Percentiles rank a stretch among this genome's conserved stretches.
These are phyloP conservation scores for Glebionis coronaria DNA, from an alignment of 129 eudicot genomes.

Conservation along the genomic window DNA sequence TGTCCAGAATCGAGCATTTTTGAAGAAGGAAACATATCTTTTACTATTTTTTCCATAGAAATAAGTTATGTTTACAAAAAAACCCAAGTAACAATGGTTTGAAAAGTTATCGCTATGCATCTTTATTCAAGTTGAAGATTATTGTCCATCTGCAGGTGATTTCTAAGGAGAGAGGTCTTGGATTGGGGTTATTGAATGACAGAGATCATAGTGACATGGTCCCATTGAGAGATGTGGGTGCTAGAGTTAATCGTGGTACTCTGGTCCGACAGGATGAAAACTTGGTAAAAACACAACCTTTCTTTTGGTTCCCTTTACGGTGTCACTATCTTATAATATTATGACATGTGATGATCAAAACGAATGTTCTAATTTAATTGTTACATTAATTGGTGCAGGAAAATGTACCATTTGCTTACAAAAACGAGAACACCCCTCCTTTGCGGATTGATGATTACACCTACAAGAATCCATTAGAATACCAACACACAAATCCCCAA, in stretches of 20 bases:
- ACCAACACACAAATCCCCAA: constrained; percentile 33
- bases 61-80: neutral
- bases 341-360: too few species aligned
- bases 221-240: constrained; percentile 34
- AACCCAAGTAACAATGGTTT: neutral
- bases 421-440: constrained; percentile 32
- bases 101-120: neutral
- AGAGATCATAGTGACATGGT: constrained; percentile 37
- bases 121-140: constrained; percentile 7
- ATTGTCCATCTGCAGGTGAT: constrained; percentile 46
- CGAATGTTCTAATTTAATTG: too few species aligned
- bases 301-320: neutral
- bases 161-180: constrained; percentile 77
- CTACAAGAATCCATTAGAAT: constrained; percentile 38
- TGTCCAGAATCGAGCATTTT: too few species aligned
- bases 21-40: too few species aligned
- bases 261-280: constrained; percentile 43
- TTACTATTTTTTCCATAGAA: too few species aligned
- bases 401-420: constrained; percentile 36
- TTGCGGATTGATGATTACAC: constrained; percentile 41
- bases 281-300: constrained; percentile 32
- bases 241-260: constrained; percentile 43
- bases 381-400: constrained; percentile 22
- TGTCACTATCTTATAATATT: too few species aligned
- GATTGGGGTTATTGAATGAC: constrained; percentile 45